These are phyloP conservation scores for Hyphodiscus sp. DNA, from an alignment of 2,329 filamentous ascomycete species.

Conservation along the genomic window DNA sequence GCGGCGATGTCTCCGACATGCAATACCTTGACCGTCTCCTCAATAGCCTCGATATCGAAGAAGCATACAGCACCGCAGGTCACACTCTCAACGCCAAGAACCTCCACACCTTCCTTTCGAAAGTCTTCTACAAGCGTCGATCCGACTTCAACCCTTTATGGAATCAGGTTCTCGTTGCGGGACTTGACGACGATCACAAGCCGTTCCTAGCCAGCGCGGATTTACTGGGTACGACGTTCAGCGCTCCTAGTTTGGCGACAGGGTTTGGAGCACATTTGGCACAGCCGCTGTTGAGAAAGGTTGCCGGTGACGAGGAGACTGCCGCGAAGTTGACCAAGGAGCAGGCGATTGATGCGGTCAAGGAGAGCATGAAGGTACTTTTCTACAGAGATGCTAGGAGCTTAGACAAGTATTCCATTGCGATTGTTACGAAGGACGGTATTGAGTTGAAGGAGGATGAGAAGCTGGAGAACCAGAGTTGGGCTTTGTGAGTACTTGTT, in stretches of 20 bases:
- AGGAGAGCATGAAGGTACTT: conserved; percentile 96
- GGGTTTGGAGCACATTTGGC: conserved; percentile 92
- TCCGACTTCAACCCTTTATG: conserved; percentile 95
- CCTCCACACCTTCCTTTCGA: conserved; percentile 91
- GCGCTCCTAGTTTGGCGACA: conserved; percentile 80
- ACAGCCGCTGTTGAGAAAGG: conserved; percentile 79
- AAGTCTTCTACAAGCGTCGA: conserved; percentile 92
- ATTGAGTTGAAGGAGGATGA: conserved; percentile 78
- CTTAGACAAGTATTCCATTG: conserved; percentile 85
- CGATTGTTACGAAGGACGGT: conserved; percentile 82
- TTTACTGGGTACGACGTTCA: conserved; percentile 87
- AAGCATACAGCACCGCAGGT: conserved; percentile 63
- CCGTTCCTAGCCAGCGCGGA: conserved; percentile 92
- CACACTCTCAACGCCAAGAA: conserved; percentile 77
- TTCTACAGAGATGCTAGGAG: conserved; percentile 96
- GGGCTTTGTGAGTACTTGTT: conserved; percentile 60
- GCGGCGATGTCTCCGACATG: conserved; percentile 98
- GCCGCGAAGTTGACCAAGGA: conserved; percentile 67
- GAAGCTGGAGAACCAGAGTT: conserved; percentile 91
- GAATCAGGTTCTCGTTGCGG: conserved; percentile 91
- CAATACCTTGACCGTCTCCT: conserved; percentile 95
- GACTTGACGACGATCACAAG: conserved; percentile 69
- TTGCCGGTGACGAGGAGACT: conserved; percentile 78
- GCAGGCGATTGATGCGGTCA: conserved; percentile 71
- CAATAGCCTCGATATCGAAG: conserved; percentile 75